Percentiles rank a stretch among this genome's conserved stretches.
Evolutionary conservation across 495 filamentous ascomycete species (phyloP).

Genomic region (Annulohypoxylon nitens): DNA sequence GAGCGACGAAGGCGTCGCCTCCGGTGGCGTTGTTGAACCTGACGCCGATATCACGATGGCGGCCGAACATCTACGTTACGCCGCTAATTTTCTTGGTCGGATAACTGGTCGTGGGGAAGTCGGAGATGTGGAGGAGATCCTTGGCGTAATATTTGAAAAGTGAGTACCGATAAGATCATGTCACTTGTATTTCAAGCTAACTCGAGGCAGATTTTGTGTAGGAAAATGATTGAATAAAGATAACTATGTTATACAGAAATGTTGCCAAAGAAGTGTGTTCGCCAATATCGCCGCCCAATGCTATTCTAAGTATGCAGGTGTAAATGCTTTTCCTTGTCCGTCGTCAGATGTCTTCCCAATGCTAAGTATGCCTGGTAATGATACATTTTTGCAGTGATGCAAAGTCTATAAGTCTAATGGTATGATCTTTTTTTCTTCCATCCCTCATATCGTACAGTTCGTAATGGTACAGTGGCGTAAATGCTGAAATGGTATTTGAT

Average conservation of each 20-base stretch:
- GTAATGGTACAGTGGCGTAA: conserved; percentile 37
- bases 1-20: conserved; percentile 53
- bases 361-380: conserved; percentile 25
- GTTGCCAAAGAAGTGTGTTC: conserved; percentile 29
- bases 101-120: conserved; percentile 89
- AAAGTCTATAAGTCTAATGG: conserved; percentile 38
- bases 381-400: conserved; percentile 33
- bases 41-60: conserved; percentile 86
- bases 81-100: conserved; percentile 81
- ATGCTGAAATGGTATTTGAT: conserved; percentile 28
- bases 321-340: conserved; percentile 22
- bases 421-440: conserved; percentile 28
- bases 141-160: conserved; percentile 99
- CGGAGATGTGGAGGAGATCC: conserved; percentile 95
- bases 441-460: conserved; percentile 43
- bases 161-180: conserved; percentile 54
- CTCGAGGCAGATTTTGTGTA: conserved; percentile 54
- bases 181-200: conserved; percentile 30
- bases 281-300: conserved; percentile 32
- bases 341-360: conserved; percentile 30
- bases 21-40: conserved; percentile 34
- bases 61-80: conserved; percentile 88
- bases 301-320: conserved; percentile 9
- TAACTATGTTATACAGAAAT: conserved; percentile 19
- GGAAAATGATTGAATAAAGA: conserved; percentile 52